These are phyloP conservation scores for Coffea humblotiana DNA, from an alignment of 305 asterid species.

Conservation along the genomic window DNA sequence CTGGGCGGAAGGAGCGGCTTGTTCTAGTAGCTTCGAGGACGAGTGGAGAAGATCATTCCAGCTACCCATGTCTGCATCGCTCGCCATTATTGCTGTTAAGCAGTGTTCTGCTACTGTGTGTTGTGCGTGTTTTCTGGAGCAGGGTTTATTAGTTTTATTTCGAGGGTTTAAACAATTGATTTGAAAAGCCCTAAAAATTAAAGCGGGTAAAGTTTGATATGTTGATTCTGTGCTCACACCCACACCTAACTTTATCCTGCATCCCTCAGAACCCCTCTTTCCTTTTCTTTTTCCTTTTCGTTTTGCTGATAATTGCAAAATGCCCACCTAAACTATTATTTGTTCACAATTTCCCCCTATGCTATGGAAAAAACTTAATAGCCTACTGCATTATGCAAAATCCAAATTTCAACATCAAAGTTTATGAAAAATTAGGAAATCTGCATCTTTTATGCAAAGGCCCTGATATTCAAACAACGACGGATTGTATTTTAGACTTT, in stretches of 20 bases:
- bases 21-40: constrained; percentile 94
- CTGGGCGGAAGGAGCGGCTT: constrained; percentile 97
- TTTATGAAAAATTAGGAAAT: too few species aligned
- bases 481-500: too few species aligned
- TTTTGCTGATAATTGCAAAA: neutral
- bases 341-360: neutral
- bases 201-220: constrained; percentile 4
- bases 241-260: neutral
- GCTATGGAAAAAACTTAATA: too few species aligned
- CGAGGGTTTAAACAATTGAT: neutral
- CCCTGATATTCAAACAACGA: too few species aligned
- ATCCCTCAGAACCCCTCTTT: neutral
- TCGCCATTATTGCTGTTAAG: constrained; percentile 43
- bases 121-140: neutral
- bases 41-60: constrained; percentile 97
- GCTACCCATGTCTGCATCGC: constrained; percentile 77
- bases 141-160: neutral
- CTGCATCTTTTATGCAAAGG: too few species aligned
- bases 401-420: too few species aligned
- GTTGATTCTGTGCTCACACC: neutral
- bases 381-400: too few species aligned
- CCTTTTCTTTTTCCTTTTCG: neutral
- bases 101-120: neutral
- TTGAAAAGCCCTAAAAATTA: constrained; percentile 10
- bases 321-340: too few species aligned